Conservation (phyloP, 768 basidiomycete species). For the Phylloporus sp. region DNA sequence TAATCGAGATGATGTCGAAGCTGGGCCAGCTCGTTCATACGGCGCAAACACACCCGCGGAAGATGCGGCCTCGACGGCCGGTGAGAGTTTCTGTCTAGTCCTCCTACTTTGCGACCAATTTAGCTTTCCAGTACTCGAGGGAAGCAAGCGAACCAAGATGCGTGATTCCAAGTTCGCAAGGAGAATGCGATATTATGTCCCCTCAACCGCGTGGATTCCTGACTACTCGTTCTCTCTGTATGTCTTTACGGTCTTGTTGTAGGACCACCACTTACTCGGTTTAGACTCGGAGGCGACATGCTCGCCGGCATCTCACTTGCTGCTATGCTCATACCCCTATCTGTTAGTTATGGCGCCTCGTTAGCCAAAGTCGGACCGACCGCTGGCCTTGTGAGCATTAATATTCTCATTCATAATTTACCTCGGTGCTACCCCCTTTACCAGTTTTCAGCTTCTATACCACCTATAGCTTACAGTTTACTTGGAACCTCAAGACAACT, state of each 20-base stretch:
- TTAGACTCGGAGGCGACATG: slow-evolving; percentile 64
- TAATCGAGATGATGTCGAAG: slow-evolving; percentile 24
- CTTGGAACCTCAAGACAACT: slow-evolving; percentile 81
- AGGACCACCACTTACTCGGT: neutral
- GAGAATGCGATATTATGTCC: slow-evolving; percentile 69
- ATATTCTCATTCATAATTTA: neutral
- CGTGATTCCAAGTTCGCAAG: slow-evolving; percentile 38
- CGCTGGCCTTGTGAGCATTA: slow-evolving; percentile 67
- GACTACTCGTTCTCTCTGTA: slow-evolving; percentile 66
- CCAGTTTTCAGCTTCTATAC: slow-evolving; percentile 82
- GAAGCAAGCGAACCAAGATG: slow-evolving; percentile 13
- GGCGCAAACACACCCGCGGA: slow-evolving; percentile 10
- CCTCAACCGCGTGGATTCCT: slow-evolving; percentile 77
- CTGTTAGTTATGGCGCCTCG: slow-evolving; percentile 88
- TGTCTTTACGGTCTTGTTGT: slow-evolving; percentile 24
- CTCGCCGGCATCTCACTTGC: slow-evolving; percentile 84
- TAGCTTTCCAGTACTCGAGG: slow-evolving; percentile 6
- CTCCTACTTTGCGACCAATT: neutral
- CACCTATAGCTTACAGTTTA: slow-evolving; percentile 85
- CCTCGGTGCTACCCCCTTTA: neutral
- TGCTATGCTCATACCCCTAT: slow-evolving; percentile 80
- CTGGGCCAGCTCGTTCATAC: slow-evolving; percentile 19
- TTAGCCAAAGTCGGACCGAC: slow-evolving; percentile 83
- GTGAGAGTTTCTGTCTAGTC: slow-evolving; percentile 8
- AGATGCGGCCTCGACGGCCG: slow-evolving; percentile 17